Evolutionary conservation across 2,329 filamentous ascomycete genomes (phyloP).

Genomic region (Cercospora citrullina): DNA sequence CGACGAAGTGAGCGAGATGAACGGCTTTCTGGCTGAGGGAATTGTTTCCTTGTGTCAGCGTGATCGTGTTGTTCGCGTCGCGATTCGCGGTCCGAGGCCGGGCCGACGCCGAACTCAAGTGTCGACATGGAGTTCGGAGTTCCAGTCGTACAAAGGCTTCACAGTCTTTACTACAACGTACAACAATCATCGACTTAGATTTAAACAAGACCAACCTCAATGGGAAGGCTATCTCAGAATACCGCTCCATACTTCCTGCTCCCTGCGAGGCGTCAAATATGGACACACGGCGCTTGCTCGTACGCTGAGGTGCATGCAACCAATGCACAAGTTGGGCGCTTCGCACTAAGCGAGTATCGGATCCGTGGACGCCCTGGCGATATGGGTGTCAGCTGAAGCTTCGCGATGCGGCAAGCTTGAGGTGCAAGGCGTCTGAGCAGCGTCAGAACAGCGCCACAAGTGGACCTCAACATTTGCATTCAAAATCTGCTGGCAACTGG

Average conservation of each 20-base stretch:
- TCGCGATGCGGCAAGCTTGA: not conserved
- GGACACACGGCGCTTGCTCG: not conserved
- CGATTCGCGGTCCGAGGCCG: not conserved
- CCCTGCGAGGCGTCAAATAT: not conserved
- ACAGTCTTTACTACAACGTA: not conserved
- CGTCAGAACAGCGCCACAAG: not conserved
- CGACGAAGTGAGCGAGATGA: not conserved
- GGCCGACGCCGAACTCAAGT: not conserved
- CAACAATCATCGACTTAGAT: not conserved
- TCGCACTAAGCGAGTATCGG: not conserved
- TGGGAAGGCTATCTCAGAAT: not conserved
- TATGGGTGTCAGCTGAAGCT: not conserved
- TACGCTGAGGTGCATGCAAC: not conserved
- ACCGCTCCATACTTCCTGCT: too few species aligned
- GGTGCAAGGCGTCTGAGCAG: not conserved
- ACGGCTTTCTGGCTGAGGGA: not conserved
- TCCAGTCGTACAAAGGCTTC: not conserved
- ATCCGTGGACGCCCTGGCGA: not conserved
- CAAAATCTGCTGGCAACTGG: not conserved
- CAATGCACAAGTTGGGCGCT: not conserved
- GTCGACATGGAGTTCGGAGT: not conserved
- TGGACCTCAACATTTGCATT: not conserved
- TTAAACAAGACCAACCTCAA: not conserved
- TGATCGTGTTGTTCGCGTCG: not conserved
- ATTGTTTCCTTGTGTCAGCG: not conserved